Evolutionary conservation across 306 rosid species (phyloP).

Genomic region (Vigna unguiculata): DNA sequence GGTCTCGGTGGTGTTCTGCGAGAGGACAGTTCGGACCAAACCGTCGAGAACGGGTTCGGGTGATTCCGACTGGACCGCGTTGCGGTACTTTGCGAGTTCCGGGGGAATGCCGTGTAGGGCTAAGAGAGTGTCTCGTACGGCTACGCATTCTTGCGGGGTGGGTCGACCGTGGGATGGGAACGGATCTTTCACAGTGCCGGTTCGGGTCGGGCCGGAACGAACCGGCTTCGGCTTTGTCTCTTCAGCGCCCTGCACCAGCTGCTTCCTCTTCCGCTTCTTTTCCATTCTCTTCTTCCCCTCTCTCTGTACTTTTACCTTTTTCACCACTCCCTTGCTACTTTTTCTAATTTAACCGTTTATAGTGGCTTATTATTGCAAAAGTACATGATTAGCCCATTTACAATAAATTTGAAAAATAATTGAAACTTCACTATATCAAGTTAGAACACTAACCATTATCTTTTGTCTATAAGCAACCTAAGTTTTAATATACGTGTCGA

Average conservation of each 20-base stretch:
- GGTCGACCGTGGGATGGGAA: slow-evolving; percentile 69
- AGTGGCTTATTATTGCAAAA: no score
- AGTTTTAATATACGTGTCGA: no score
- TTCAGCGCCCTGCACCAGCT: not conserved
- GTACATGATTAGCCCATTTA: no score
- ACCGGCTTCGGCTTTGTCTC: slow-evolving; percentile 14
- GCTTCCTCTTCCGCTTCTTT: slow-evolving; percentile 47
- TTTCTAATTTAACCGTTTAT: no score
- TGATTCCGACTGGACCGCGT: slow-evolving; percentile 38
- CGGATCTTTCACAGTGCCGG: slow-evolving; percentile 47
- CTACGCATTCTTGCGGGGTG: slow-evolving; percentile 54
- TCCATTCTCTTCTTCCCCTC: slow-evolving; percentile 29
- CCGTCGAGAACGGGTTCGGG: slow-evolving; percentile 78
- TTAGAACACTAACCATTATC: no score
- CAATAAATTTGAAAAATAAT: no score
- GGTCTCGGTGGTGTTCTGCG: slow-evolving; percentile 84
- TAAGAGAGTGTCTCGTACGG: slow-evolving; percentile 71
- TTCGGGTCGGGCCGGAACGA: not conserved
- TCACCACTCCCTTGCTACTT: no score
- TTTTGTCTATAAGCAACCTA: no score
- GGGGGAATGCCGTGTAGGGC: slow-evolving; percentile 73
- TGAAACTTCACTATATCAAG: no score
- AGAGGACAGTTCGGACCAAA: slow-evolving; percentile 77
- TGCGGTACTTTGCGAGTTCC: slow-evolving; percentile 79
- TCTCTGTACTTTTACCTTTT: no score